Evolutionary conservation across 148 eudicot genomes (phyloP).

Genomic region (Camellia granthamiana): DNA sequence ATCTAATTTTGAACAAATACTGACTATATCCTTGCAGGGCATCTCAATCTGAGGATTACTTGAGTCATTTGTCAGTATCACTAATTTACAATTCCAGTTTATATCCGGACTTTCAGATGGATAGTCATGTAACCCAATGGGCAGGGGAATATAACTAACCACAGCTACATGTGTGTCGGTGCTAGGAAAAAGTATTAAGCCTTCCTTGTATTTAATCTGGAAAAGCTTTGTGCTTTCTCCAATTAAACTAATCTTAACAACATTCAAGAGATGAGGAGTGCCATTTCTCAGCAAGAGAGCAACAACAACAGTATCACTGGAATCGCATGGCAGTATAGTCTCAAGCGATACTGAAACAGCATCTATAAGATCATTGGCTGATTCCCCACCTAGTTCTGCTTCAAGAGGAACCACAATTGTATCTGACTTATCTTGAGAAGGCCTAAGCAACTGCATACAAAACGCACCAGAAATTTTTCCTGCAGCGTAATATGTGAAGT

Average conservation of each 20-base stretch:
- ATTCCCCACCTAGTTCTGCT: conserved; percentile 30
- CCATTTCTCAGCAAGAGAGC: conserved; percentile 51
- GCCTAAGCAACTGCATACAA: conserved; percentile 46
- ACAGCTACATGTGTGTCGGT: conserved; percentile 59
- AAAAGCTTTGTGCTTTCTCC: conserved; percentile 41
- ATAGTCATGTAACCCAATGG: conserved; percentile 16
- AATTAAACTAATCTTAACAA: conserved; percentile 41
- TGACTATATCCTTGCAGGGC: conserved; percentile 52
- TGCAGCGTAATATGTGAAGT: conserved; percentile 32
- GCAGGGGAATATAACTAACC: conserved; percentile 33
- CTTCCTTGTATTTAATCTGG: conserved; percentile 54
- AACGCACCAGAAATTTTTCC: conserved; percentile 50
- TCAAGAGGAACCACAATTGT: conserved; percentile 63
- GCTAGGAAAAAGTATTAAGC: conserved; percentile 69
- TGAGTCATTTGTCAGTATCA: conserved; percentile 62
- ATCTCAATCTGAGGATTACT: conserved; percentile 43
- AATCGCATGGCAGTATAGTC: conserved; percentile 35
- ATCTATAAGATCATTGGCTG: conserved; percentile 22
- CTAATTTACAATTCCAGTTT: conserved; percentile 44
- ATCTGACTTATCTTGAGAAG: conserved; percentile 39
- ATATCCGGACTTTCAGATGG: conserved; percentile 20
- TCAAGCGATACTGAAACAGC: conserved; percentile 46
- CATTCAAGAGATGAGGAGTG: conserved; percentile 46
- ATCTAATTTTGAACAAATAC: conserved; percentile 34
- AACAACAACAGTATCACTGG: conserved; percentile 38